A percentile compares a stretch with the other conserved stretches of the same genome.
phyloP scores from a whole-genome alignment of 768 basidiomycete species.

The Boletus reticulatus region DNA sequence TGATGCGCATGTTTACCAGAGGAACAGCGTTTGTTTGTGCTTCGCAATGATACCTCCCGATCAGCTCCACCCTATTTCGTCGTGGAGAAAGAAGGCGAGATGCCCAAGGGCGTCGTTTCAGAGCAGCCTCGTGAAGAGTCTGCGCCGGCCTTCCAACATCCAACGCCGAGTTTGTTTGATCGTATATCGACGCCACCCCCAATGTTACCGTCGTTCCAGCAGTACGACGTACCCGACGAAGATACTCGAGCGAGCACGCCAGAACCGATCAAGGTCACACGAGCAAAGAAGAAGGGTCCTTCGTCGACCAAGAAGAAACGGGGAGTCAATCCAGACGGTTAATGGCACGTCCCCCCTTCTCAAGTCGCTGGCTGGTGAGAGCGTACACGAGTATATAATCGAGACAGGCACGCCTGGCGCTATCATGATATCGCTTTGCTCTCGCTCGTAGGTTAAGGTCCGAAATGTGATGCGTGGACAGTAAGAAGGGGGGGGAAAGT shows the following conservation, averaged over 20 bases:
- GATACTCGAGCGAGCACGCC: slow-evolving; percentile 53
- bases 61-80: slow-evolving; percentile 49
- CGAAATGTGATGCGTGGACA: slow-evolving; percentile 12
- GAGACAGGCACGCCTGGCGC: slow-evolving; percentile 14
- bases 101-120: slow-evolving; percentile 60
- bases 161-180: slow-evolving; percentile 27
- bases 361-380: no score
- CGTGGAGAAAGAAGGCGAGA: slow-evolving; percentile 80
- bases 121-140: slow-evolving; percentile 21
- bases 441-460: slow-evolving; percentile 12
- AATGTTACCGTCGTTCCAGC: slow-evolving; percentile 42
- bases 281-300: slow-evolving; percentile 61
- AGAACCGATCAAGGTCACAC: slow-evolving; percentile 74
- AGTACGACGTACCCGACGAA: slow-evolving; percentile 49
- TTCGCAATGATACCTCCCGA: slow-evolving; percentile 40
- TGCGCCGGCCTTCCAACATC: slow-evolving; percentile 26
- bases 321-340: slow-evolving; percentile 33
- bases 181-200: slow-evolving; percentile 36
- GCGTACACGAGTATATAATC: slow-evolving; percentile 11
- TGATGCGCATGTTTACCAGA: slow-evolving; percentile 33
- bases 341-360: neutral
- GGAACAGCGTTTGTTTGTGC: slow-evolving; percentile 42
- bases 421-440: slow-evolving; percentile 16
- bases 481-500: neutral
- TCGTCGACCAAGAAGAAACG: slow-evolving; percentile 66